A percentile compares a stretch with the other conserved stretches of the same genome.
Evolutionary conservation across 2,329 filamentous ascomycete species (phyloP).

Genomic region (Hortaea werneckii): DNA sequence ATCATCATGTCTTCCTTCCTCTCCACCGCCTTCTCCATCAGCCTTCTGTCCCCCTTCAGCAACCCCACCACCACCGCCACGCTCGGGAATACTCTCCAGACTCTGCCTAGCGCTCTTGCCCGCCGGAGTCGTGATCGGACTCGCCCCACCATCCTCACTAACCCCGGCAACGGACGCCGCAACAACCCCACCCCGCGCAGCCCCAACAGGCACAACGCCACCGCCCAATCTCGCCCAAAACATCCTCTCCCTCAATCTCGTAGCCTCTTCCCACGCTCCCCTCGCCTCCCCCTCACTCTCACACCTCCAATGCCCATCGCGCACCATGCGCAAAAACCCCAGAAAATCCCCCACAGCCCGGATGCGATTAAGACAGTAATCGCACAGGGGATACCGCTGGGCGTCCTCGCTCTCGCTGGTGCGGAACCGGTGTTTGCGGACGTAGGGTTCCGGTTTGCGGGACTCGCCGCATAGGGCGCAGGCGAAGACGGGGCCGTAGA

Average conservation of each 20-base stretch:
- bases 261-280: slow-evolving; percentile 88
- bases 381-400: slow-evolving; percentile 81
- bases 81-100: slow-evolving; percentile 6
- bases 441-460: slow-evolving; percentile 58
- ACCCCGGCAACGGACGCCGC: neutral
- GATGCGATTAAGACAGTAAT: slow-evolving; percentile 73
- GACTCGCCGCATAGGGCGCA: slow-evolving; percentile 86
- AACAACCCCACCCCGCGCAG: slow-evolving; percentile 1
- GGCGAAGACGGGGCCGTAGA: slow-evolving; percentile 49
- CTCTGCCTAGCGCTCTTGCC: slow-evolving; percentile 6
- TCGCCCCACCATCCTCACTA: neutral
- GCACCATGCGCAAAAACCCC: slow-evolving; percentile 80
- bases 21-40: neutral
- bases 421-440: slow-evolving; percentile 78
- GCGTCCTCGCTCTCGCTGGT: slow-evolving; percentile 78
- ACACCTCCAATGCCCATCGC: slow-evolving; percentile 82
- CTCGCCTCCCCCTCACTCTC: slow-evolving; percentile 76
- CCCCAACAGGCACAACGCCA: slow-evolving; percentile 64
- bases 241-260: slow-evolving; percentile 83
- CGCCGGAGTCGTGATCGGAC: slow-evolving; percentile 3
- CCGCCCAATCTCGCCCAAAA: slow-evolving; percentile 93
- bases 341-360: slow-evolving; percentile 87
- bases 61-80: neutral
- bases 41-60: too few species aligned
- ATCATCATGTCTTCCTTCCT: neutral